A percentile compares a stretch with the other conserved stretches of the same genome.
Evolutionary conservation across 441 rosid genomes (phyloP).

Genomic region (California macrophylla): DNA sequence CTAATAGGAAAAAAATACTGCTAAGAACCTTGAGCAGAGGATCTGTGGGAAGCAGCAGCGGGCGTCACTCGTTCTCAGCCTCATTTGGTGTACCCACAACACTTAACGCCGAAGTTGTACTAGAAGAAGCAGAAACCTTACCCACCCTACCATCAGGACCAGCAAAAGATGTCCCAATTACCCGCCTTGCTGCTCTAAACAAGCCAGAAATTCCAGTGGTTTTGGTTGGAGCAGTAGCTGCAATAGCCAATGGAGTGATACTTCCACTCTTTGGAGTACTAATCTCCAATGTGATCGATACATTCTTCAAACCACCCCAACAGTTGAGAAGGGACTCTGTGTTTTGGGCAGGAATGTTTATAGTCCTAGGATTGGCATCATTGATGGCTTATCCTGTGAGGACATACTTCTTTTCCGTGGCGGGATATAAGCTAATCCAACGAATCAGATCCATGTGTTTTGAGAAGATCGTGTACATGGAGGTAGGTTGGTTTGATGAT

Average conservation of each 20-base stretch:
- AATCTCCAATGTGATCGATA: constrained; percentile 44
- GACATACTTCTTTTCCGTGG: constrained; percentile 49
- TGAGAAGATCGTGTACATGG: constrained; percentile 69
- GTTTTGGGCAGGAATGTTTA: constrained; percentile 37
- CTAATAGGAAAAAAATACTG: background rate
- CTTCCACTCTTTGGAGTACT: constrained; percentile 50
- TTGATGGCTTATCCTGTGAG: constrained; percentile 31
- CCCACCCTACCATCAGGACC: constrained; percentile 15
- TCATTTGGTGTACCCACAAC: constrained; percentile 34
- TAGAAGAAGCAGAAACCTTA: constrained; percentile 13
- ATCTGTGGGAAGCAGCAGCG: background rate
- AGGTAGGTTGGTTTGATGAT: constrained; percentile 69
- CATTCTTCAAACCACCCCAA: constrained; percentile 36
- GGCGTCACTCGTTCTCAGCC: constrained; percentile 30
- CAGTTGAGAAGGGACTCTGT: constrained; percentile 33
- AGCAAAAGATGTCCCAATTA: constrained; percentile 31
- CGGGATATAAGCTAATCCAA: constrained; percentile 49
- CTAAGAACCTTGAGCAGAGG: background rate
- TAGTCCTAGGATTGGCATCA: constrained; percentile 28
- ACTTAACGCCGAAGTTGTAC: constrained; percentile 16
- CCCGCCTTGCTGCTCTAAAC: constrained; percentile 44
- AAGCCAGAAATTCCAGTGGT: constrained; percentile 44
- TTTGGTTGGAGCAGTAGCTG: constrained; percentile 43
- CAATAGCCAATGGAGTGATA: constrained; percentile 35
- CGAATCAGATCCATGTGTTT: constrained; percentile 55